These are phyloP conservation scores for Tirmania nivea DNA, from an alignment of 495 filamentous ascomycete genomes.

Conservation along the genomic window DNA sequence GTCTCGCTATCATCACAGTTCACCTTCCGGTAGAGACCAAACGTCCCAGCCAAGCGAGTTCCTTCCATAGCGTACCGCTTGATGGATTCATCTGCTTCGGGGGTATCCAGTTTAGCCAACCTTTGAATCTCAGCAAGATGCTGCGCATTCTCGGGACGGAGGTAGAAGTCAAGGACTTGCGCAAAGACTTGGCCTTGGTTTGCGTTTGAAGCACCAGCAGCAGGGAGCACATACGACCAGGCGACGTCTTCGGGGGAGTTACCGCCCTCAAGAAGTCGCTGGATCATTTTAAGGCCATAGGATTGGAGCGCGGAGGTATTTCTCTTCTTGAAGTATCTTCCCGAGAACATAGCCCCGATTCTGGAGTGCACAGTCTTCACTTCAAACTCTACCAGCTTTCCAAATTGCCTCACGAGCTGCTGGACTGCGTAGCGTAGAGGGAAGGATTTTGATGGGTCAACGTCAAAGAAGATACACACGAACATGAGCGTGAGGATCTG, in stretches of 20 bases:
- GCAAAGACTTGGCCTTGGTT: conserved; percentile 56
- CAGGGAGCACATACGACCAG: conserved; percentile 48
- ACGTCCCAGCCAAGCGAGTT: conserved; percentile 26
- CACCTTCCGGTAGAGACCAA: conserved; percentile 17
- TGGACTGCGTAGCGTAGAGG: conserved; percentile 38
- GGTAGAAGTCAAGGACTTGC: conserved; percentile 60
- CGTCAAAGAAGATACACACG: conserved; percentile 27
- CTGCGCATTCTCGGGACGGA: conserved; percentile 24
- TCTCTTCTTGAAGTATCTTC: conserved; percentile 19
- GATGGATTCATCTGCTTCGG: conserved; percentile 14
- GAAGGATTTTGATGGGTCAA: conserved; percentile 31
- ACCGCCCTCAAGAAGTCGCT: conserved; percentile 43
- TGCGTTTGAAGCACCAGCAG: conserved; percentile 38
- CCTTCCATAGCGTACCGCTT: conserved; percentile 31
- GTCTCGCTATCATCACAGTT: conserved; percentile 5
- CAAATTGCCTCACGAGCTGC: conserved; percentile 39
- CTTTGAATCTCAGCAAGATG: conserved; percentile 30
- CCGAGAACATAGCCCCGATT: not conserved
- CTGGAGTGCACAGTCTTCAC: conserved; percentile 36
- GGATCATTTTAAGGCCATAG: conserved; percentile 50
- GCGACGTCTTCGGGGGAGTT: conserved; percentile 44
- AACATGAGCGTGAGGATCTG: conserved; percentile 50
- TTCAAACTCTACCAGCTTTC: conserved; percentile 35
- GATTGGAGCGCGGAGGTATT: conserved; percentile 35
- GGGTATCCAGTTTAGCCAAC: conserved; percentile 20